These are phyloP conservation scores for Scutellaria minor DNA, from an alignment of 257 asterid species.

Conservation along the genomic window DNA sequence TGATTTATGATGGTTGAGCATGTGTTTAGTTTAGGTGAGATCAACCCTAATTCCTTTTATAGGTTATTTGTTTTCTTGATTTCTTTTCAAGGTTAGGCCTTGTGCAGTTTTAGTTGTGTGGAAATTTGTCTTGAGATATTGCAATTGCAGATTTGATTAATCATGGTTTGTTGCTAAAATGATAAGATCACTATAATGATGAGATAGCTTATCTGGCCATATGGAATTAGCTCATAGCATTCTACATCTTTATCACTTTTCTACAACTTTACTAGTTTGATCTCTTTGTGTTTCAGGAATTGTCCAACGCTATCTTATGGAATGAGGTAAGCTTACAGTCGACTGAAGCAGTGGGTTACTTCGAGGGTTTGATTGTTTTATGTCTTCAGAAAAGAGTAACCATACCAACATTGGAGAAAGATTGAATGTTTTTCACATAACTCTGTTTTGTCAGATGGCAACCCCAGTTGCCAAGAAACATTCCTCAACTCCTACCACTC, in stretches of 20 bases:
- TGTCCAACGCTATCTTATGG: slow-evolving; percentile 82
- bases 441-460: slow-evolving; percentile 8
- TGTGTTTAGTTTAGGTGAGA: slow-evolving; percentile 6
- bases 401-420: background rate
- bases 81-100: slow-evolving; percentile 16
- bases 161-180: slow-evolving; percentile 9
- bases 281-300: slow-evolving; percentile 59
- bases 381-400: background rate
- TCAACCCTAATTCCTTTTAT: background rate
- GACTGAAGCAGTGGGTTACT: slow-evolving; percentile 48
- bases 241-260: slow-evolving; percentile 11
- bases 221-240: slow-evolving; percentile 16
- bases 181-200: slow-evolving; percentile 21
- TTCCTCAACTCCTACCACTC: slow-evolving; percentile 25
- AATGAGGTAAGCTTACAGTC: slow-evolving; percentile 66
- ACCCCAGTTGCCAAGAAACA: slow-evolving; percentile 22
- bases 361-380: background rate
- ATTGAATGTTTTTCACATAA: background rate
- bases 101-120: background rate
- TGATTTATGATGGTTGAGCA: background rate
- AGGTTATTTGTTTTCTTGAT: background rate
- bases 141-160: slow-evolving; percentile 4
- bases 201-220: slow-evolving; percentile 1
- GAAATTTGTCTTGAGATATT: background rate
- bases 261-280: slow-evolving; percentile 8